Evolutionary conservation across 768 basidiomycete genomes (phyloP), one percentile per base, ranked within the genome.

Genomic region (Punctularia strigosozonata): DNA sequence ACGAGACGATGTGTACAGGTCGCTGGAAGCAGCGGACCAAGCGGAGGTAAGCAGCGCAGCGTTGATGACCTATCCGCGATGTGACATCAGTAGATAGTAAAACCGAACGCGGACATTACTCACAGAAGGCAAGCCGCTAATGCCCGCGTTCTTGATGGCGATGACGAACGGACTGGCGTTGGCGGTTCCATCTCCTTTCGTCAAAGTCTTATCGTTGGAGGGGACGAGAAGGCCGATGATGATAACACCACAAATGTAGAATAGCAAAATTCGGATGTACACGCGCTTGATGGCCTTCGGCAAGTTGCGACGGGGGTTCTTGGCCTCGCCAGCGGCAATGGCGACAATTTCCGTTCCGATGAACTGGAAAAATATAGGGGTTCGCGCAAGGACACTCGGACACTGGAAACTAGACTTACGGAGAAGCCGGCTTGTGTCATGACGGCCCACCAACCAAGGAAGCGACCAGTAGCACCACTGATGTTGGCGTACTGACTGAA

Each of bases 281-380:
- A 81, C 77, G 12, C 73, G 68, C 42, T 67, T 68, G 32, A 75
- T 63, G 4, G 73, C 73, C 46, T 62, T 66, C 26, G 80, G 80
- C 17, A 81, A 59, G 52, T 72, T 77, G 28, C 68, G 68, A 19
- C 85, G 66, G 5, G 90, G 90, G 59, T 92, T 92, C 59, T 83
- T 88, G 0, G 87, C 80, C 56, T 89, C 88, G n/a, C 80, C 87
- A 19, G 86, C 86, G 43, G 87, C 85, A 48, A 83, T 83, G 81
- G 84, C 92, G 5, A n/a, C n/a, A n/a, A n/a, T n/a, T n/a, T n/a
- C n/a, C n/a, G 90, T 92, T 13, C 92, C 92, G 43, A 91, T 89
- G 57, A 69, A 92, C 7, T n/a, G n/a, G n/a, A n/a, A n/a, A n/a
- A n/a, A n/a, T n/a, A n/a, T n/a, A n/a, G n/a, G n/a, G n/a, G n/a